These are phyloP conservation scores for Entomortierella chlamydospora DNA, from an alignment of 192 early-diverging fungal species.

Conservation along the genomic window DNA sequence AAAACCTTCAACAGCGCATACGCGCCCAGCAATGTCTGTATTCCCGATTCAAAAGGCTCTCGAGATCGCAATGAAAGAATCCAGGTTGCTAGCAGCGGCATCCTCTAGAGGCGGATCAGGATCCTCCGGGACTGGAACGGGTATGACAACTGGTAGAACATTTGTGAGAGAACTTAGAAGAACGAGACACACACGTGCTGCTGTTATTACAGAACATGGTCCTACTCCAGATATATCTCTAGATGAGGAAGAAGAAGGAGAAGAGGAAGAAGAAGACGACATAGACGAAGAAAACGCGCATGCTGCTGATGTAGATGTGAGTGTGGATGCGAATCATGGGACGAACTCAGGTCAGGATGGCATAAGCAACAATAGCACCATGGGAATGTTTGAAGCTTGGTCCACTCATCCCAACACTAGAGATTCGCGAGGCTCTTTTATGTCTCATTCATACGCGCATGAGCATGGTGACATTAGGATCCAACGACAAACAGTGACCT, in stretches of 20 bases:
- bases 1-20: slow-evolving; percentile 15
- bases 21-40: slow-evolving; percentile 27
- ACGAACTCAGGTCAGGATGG: not conserved
- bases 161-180: slow-evolving; percentile 48
- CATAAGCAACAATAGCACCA: not conserved
- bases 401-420: not conserved
- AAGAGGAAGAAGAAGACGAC: slow-evolving; percentile 14
- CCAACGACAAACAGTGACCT: slow-evolving; percentile 12
- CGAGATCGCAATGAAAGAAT: slow-evolving; percentile 50
- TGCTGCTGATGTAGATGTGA: not conserved
- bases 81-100: slow-evolving; percentile 29
- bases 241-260: slow-evolving; percentile 26
- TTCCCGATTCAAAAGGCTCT: slow-evolving; percentile 54
- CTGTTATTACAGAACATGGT: slow-evolving; percentile 31
- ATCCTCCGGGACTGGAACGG: slow-evolving; percentile 25
- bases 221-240: slow-evolving; percentile 30
- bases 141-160: slow-evolving; percentile 40
- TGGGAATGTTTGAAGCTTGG: not conserved
- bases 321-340: not conserved
- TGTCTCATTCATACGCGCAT: not conserved
- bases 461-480: slow-evolving; percentile 25
- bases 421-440: not conserved
- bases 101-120: slow-evolving; percentile 40
- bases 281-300: slow-evolving; percentile 1
- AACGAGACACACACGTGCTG: slow-evolving; percentile 21